These are phyloP conservation scores for Penicillium ochrochloron DNA, from an alignment of 495 filamentous ascomycete genomes.

Conservation along the genomic window DNA sequence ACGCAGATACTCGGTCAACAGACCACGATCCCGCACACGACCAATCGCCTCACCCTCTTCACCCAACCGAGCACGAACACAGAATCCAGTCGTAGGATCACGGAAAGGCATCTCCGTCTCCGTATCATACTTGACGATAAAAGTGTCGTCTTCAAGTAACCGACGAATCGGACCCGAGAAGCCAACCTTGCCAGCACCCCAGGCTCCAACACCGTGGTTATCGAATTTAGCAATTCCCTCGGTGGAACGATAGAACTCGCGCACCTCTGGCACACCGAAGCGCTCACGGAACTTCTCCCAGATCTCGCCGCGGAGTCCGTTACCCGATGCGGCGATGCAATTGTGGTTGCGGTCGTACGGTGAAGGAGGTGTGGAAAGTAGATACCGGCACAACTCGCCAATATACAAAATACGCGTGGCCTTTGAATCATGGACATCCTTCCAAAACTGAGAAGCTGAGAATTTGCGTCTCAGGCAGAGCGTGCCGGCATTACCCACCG, in stretches of 20 bases:
- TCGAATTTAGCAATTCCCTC: slow-evolving; percentile 76
- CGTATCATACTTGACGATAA: slow-evolving; percentile 73
- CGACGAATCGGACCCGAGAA: slow-evolving; percentile 68
- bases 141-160: slow-evolving; percentile 54
- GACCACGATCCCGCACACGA: slow-evolving; percentile 62
- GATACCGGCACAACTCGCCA: slow-evolving; percentile 90
- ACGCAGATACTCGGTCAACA: slow-evolving; percentile 80
- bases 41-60: slow-evolving; percentile 85
- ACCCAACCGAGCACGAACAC: slow-evolving; percentile 57
- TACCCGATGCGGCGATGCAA: slow-evolving; percentile 80
- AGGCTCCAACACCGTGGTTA: slow-evolving; percentile 75
- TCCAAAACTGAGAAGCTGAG: slow-evolving; percentile 85
- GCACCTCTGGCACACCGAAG: slow-evolving; percentile 79
- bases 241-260: slow-evolving; percentile 90
- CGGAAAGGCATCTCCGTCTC: slow-evolving; percentile 72
- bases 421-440: slow-evolving; percentile 73
- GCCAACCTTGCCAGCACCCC: slow-evolving; percentile 79
- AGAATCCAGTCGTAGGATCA: slow-evolving; percentile 73
- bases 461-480: slow-evolving; percentile 70
- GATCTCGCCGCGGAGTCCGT: slow-evolving; percentile 88
- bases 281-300: slow-evolving; percentile 86
- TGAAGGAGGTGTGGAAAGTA: slow-evolving; percentile 74
- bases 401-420: slow-evolving; percentile 92
- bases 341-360: slow-evolving; percentile 75
- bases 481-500: slow-evolving; percentile 46